Conservation (phyloP, 1,139 yeast genomes). For the Zygosaccharomyces pseudobailii region DNA sequence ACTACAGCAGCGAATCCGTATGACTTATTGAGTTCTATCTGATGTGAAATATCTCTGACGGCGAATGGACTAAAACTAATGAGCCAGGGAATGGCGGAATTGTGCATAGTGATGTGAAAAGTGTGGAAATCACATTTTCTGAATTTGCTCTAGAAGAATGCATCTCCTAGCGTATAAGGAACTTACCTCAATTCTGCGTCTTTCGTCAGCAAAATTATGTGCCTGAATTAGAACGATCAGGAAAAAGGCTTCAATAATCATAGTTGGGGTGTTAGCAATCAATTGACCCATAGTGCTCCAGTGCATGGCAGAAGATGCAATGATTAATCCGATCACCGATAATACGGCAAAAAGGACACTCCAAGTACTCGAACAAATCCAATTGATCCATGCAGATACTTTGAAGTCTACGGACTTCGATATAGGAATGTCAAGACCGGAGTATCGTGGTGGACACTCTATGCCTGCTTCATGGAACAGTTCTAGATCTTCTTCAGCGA, state of each 20-base stretch:
- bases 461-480: constrained; percentile 23
- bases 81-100: too few relatives aligned
- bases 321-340: constrained; percentile 31
- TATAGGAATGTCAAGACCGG: constrained; percentile 13
- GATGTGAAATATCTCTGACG: too few relatives aligned
- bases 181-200: constrained; percentile 26
- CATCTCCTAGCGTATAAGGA: constrained; percentile 23
- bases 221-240: constrained; percentile 37
- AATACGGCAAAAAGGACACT: constrained; percentile 30
- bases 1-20: too few relatives aligned
- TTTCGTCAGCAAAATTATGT: constrained; percentile 33
- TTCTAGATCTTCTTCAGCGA: constrained; percentile 26
- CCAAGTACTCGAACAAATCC: constrained; percentile 28
- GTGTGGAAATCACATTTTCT: neutral
- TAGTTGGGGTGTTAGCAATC: constrained; percentile 38
- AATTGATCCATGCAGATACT: constrained; percentile 27
- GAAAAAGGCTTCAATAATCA: constrained; percentile 40
- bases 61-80: too few relatives aligned
- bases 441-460: constrained; percentile 21
- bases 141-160: constrained; percentile 16
- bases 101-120: too few relatives aligned
- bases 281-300: constrained; percentile 40
- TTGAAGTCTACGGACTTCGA: constrained; percentile 20
- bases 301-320: constrained; percentile 30
- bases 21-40: too few relatives aligned